phyloP scores from a whole-genome alignment of 192 early-diverging fungal genomes.

The Radiomyces spectabilis region DNA sequence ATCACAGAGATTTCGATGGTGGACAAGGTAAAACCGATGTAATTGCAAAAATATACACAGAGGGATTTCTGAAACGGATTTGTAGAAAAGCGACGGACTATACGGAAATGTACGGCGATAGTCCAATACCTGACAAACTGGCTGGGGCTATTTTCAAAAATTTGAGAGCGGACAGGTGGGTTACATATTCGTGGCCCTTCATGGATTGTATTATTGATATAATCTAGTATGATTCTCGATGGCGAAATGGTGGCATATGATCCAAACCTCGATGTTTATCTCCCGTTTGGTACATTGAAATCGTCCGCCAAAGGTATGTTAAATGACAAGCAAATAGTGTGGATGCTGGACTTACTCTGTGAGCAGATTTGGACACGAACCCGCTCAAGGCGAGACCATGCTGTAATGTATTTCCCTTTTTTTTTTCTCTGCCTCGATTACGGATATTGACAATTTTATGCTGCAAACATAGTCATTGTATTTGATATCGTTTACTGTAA shows the following conservation, averaged over 20 bases:
- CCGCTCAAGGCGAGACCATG: slow-evolving; percentile 32
- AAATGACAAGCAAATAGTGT: neutral
- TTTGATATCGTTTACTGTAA: slow-evolving; percentile 74
- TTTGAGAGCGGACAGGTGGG: slow-evolving; percentile 4
- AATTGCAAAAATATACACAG: slow-evolving; percentile 16
- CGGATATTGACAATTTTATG: neutral
- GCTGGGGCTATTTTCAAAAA: neutral
- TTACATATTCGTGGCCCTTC: neutral
- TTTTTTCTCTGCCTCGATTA: slow-evolving; percentile 3
- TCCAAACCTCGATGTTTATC: slow-evolving; percentile 46
- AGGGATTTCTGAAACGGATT: slow-evolving; percentile 49
- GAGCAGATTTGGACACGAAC: too few relatives aligned
- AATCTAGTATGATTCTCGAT: slow-evolving; percentile 62
- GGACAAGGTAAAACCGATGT: slow-evolving; percentile 54
- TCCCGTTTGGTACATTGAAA: slow-evolving; percentile 70
- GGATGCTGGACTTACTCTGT: neutral
- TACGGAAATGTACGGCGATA: slow-evolving; percentile 59
- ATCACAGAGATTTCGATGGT: slow-evolving; percentile 32
- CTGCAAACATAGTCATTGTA: slow-evolving; percentile 38
- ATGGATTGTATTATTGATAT: neutral
- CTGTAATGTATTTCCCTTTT: slow-evolving; percentile 27
- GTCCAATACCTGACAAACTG: slow-evolving; percentile 13
- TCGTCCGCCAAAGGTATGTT: slow-evolving; percentile 46
- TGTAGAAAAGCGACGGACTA: slow-evolving; percentile 64
- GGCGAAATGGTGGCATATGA: slow-evolving; percentile 77